These are phyloP conservation scores for Dioscorea zingiberensis DNA, from an alignment of 106 monocot species.

Conservation along the genomic window DNA sequence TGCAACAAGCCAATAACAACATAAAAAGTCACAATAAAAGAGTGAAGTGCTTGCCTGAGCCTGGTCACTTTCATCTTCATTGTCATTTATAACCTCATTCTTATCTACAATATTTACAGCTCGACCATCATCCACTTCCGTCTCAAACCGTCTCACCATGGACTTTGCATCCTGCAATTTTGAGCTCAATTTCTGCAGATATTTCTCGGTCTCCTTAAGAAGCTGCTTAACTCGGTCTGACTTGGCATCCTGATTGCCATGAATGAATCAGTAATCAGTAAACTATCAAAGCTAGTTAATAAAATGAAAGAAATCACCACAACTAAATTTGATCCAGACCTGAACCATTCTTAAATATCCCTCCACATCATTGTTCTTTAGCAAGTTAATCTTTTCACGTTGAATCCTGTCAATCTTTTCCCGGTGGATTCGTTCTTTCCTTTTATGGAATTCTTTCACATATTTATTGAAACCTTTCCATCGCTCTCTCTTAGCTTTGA, in stretches of 20 bases:
- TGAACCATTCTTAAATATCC: slow-evolving; percentile 99
- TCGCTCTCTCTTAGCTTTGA: slow-evolving; percentile 84
- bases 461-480: slow-evolving; percentile 79
- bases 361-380: slow-evolving; percentile 99
- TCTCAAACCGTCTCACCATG: slow-evolving; percentile 49
- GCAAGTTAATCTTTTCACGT: slow-evolving; percentile 94
- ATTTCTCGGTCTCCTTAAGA: slow-evolving; percentile 96
- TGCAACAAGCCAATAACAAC: background rate
- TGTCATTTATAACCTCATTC: slow-evolving; percentile 49
- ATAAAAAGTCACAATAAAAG: slow-evolving; percentile 4
- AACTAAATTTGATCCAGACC: slow-evolving; percentile 31
- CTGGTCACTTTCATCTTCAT: slow-evolving; percentile 90
- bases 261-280: background rate
- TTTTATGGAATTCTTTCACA: slow-evolving; percentile 93
- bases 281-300: background rate
- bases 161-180: slow-evolving; percentile 81
- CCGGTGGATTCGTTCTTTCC: slow-evolving; percentile 82
- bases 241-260: slow-evolving; percentile 73
- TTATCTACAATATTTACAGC: slow-evolving; percentile 44
- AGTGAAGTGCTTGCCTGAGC: slow-evolving; percentile 49
- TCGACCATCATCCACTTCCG: slow-evolving; percentile 58
- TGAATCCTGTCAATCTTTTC: slow-evolving; percentile 98
- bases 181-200: slow-evolving; percentile 88
- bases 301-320: slow-evolving; percentile 11
- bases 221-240: slow-evolving; percentile 98